Percentiles rank a stretch among this genome's conserved stretches.
Evolutionary conservation across 768 basidiomycete genomes (phyloP).

Genomic region (Clathrus columnatus): DNA sequence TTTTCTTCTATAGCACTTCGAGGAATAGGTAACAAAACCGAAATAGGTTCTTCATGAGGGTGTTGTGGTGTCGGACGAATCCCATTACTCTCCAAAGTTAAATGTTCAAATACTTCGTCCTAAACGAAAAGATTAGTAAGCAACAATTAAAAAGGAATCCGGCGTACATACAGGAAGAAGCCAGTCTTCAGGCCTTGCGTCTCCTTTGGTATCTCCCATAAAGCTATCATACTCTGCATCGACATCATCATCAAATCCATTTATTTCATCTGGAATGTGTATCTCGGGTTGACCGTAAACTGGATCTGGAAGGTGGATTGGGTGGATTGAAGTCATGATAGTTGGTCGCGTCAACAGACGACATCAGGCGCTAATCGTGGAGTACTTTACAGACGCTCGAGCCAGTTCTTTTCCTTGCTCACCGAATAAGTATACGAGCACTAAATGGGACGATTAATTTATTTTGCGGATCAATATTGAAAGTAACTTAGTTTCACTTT

Average conservation of each 20-base stretch:
- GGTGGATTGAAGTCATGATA: not conserved
- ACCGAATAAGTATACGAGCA: too few species aligned
- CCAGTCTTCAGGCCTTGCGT: not conserved
- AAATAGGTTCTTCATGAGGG: not conserved
- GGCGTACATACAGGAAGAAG: not conserved
- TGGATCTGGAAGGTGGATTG: slow-evolving; percentile 3
- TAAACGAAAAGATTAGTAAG: not conserved
- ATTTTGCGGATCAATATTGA: too few species aligned
- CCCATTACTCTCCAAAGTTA: not conserved
- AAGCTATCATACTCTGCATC: slow-evolving; percentile 8
- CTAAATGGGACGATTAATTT: too few species aligned
- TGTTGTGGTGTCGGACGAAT: not conserved
- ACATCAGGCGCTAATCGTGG: too few species aligned
- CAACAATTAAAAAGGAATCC: not conserved
- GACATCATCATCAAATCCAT: slow-evolving; percentile 6
- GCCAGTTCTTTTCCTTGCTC: too few species aligned
- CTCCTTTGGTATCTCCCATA: slow-evolving; percentile 6
- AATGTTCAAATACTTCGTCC: slow-evolving; percentile 2
- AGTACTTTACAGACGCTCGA: too few species aligned
- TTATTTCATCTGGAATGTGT: not conserved
- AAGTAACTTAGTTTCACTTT: too few species aligned
- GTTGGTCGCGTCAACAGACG: too few species aligned
- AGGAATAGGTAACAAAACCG: slow-evolving; percentile 3
- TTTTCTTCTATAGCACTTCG: not conserved
- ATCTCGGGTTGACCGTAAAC: slow-evolving; percentile 5